Evolutionary conservation across 2,329 filamentous ascomycete genomes (phyloP).

Genomic region (Colletotrichum kahawae): DNA sequence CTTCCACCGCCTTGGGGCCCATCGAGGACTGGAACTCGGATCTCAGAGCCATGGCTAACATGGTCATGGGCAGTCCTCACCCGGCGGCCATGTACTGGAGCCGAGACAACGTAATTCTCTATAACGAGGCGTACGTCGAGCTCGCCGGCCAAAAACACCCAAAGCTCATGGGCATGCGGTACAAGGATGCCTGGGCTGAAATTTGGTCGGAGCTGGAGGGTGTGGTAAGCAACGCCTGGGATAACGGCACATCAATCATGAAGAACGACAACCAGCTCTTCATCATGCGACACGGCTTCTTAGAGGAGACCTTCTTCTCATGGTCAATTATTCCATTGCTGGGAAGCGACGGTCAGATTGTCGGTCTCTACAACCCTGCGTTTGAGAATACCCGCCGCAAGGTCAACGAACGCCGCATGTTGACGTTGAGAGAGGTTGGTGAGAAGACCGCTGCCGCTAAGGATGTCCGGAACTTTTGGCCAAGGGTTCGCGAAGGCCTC

Average conservation of each 20-base stretch:
- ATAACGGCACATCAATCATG: conserved; percentile 80
- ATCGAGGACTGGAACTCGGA: conserved; percentile 77
- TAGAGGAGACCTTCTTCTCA: conserved; percentile 83
- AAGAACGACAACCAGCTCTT: conserved; percentile 83
- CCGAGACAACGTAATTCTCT: conserved; percentile 68
- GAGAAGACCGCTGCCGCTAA: conserved; percentile 76
- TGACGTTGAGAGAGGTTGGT: conserved; percentile 78
- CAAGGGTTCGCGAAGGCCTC: conserved; percentile 69
- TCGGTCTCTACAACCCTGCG: conserved; percentile 79
- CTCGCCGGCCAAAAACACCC: conserved; percentile 82
- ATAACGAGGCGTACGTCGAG: conserved; percentile 75
- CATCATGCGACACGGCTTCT: conserved; percentile 69
- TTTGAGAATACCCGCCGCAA: conserved; percentile 83
- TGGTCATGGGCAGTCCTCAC: conserved; percentile 81
- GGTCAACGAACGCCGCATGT: conserved; percentile 80
- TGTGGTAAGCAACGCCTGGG: conserved; percentile 69
- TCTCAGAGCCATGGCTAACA: conserved; percentile 77
- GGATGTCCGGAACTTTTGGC: conserved; percentile 77
- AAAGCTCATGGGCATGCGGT: conserved; percentile 73
- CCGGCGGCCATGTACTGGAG: conserved; percentile 84
- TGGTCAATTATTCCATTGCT: conserved; percentile 83
- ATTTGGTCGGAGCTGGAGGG: conserved; percentile 76
- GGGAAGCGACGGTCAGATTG: conserved; percentile 74
- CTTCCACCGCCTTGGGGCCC: conserved; percentile 72
- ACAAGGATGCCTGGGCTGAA: conserved; percentile 72